Evolutionary conservation across 2,329 filamentous ascomycete species (phyloP).

Genomic region (Xylariaceae sp.): DNA sequence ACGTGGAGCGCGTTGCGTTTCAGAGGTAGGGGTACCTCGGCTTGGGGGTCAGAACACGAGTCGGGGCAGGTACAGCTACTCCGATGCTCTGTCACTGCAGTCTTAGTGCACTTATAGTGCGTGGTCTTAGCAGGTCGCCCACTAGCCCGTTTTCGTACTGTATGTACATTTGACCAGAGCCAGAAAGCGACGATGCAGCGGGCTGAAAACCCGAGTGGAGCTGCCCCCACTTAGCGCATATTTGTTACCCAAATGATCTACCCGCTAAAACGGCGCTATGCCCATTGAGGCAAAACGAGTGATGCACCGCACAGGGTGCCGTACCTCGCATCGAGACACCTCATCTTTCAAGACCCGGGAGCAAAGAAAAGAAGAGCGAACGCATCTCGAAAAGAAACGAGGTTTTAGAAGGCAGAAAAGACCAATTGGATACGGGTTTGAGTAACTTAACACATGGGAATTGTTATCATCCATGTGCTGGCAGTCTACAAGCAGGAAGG

Average conservation of each 20-base stretch:
- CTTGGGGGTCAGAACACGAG: neutral
- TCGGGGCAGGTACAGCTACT: neutral
- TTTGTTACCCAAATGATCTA: neutral
- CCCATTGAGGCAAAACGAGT: neutral
- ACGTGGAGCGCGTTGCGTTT: neutral
- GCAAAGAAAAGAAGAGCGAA: neutral
- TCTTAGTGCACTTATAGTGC: neutral
- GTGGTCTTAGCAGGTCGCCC: neutral
- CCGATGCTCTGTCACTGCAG: neutral
- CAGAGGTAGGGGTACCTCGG: neutral
- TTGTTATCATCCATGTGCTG: too few relatives aligned
- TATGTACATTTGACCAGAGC: neutral
- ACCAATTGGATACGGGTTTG: neutral
- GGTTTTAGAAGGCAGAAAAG: neutral
- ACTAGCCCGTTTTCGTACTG: neutral
- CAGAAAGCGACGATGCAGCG: constrained; percentile 3
- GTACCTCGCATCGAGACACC: neutral
- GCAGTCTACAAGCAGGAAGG: neutral
- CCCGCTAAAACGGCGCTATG: neutral
- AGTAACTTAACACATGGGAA: neutral
- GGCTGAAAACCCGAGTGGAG: constrained; percentile 17
- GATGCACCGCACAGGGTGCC: neutral
- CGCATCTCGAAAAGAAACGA: neutral
- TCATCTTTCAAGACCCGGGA: neutral
- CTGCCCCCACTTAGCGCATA: neutral